A percentile compares a stretch with the other conserved stretches of the same genome.
Evolutionary conservation across 495 filamentous ascomycete genomes (phyloP).

Genomic region (Xanthoparmelia taractica): DNA sequence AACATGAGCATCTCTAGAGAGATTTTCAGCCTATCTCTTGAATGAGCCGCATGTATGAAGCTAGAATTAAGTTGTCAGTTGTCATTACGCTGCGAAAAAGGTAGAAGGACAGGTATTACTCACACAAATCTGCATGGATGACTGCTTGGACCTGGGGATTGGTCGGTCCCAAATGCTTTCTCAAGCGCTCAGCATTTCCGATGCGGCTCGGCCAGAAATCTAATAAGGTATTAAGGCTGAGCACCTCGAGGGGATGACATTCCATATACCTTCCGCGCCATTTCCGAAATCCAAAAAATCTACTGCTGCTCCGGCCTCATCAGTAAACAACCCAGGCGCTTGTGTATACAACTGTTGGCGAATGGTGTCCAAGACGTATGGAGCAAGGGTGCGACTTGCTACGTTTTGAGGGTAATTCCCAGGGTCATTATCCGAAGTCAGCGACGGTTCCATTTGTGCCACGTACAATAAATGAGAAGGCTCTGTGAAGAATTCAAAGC

Average conservation of each 20-base stretch:
- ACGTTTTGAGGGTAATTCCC: not conserved
- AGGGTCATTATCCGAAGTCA: not conserved
- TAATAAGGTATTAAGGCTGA: not conserved
- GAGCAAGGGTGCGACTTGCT: not conserved
- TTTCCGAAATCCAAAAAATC: not conserved
- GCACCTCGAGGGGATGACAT: not conserved
- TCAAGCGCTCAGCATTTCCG: not conserved
- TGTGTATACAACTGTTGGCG: not conserved
- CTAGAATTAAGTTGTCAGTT: slow-evolving; percentile 15
- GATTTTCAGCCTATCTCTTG: slow-evolving; percentile 27
- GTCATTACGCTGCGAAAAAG: not conserved
- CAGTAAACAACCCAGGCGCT: not conserved
- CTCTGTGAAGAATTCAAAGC: not conserved
- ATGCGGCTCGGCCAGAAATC: not conserved
- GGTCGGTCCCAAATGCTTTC: not conserved
- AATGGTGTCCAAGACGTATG: not conserved
- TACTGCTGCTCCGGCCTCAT: not conserved
- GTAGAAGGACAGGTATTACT: not conserved
- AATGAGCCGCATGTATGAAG: slow-evolving; percentile 32
- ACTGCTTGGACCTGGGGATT: not conserved
- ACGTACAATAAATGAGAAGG: not conserved
- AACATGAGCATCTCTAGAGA: slow-evolving; percentile 19
- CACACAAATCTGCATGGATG: not conserved
- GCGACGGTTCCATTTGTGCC: not conserved
- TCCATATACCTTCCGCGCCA: not conserved